Evolutionary conservation across 495 filamentous ascomycete genomes (phyloP), one percentile per base, ranked within the genome.

Genomic region (Bathelium albidoporum): DNA sequence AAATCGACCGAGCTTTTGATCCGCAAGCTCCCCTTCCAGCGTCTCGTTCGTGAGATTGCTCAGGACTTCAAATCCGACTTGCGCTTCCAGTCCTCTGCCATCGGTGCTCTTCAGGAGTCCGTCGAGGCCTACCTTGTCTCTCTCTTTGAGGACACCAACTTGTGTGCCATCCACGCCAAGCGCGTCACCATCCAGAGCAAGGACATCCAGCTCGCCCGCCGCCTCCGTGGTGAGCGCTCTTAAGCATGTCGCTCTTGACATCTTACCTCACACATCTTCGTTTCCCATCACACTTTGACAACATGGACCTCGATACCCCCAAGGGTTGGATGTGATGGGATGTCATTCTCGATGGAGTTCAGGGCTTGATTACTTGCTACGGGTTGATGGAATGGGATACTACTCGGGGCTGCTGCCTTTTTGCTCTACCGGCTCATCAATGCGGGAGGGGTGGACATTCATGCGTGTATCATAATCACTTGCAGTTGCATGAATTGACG

Each of bases 21-120:
- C 87, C 94, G 94, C 87, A 99, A 99, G 90, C 91, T 99, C 72
- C 94, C 94, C 76, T 99, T 99, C 89, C 94, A 99, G 87, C 95
- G 94, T 83, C 85, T 99, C 74, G 94, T 99, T 67, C 94, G 94
- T 89, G 94, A 99, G 81, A 99, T 99, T 72, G 94, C 94, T 59
- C 94, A 99, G 80, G 94, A 99, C 83, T 99, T 97, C 91, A 99
- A 99, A 88, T 92, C 88, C 73, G 94, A 99, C 73, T 90, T 99
- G 70, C 92, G 94, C 80, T 99, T 99, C 89, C 94, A 99, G 86
- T 95, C 89, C 64, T 99, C 94, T 20, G 94, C 94, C 83, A 97
- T 99, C 81, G 95, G 95, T 80, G 94, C 94, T 76, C 93, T 99
- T 69, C 94, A 99, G 83, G 94, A 99, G 85, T 97, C 94, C 76